phyloP scores from a whole-genome alignment of 176 grass and related monocot species.

The Chloris gayana region DNA sequence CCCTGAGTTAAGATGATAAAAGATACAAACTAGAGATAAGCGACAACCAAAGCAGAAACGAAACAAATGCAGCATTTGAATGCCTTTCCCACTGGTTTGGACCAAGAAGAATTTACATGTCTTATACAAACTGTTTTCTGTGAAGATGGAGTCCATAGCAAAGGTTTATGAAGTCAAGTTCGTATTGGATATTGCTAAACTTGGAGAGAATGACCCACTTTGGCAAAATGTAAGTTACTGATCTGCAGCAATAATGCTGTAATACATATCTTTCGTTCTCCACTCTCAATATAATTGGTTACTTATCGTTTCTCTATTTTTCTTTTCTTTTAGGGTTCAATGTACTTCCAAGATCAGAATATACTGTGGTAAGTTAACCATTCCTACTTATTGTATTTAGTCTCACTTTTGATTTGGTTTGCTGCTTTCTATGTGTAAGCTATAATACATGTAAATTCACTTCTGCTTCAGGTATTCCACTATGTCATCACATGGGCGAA shows the following conservation, averaged over 20 bases:
- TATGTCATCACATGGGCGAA: slow-evolving; percentile 45
- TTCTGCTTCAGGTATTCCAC: slow-evolving; percentile 69
- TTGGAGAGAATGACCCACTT: slow-evolving; percentile 60
- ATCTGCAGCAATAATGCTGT: not conserved
- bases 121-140: slow-evolving; percentile 10
- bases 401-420: not conserved
- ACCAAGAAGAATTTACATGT: not conserved
- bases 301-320: not conserved
- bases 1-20: too few species aligned
- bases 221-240: slow-evolving; percentile 63
- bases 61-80: too few species aligned
- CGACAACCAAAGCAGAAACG: too few species aligned
- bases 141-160: slow-evolving; percentile 73
- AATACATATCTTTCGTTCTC: not conserved
- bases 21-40: too few species aligned
- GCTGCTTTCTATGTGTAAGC: too few species aligned
- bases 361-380: slow-evolving; percentile 66
- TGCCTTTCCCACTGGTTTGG: not conserved
- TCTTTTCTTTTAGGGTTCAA: slow-evolving; percentile 59
- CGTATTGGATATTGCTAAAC: slow-evolving; percentile 62
- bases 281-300: not conserved
- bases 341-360: slow-evolving; percentile 58
- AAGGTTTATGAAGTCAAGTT: slow-evolving; percentile 66
- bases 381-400: not conserved
- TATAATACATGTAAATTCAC: too few species aligned